A percentile compares a stretch with the other conserved stretches of the same genome.
These are phyloP conservation scores for Solanum boliviense DNA, from an alignment of 257 asterid species.

Conservation along the genomic window DNA sequence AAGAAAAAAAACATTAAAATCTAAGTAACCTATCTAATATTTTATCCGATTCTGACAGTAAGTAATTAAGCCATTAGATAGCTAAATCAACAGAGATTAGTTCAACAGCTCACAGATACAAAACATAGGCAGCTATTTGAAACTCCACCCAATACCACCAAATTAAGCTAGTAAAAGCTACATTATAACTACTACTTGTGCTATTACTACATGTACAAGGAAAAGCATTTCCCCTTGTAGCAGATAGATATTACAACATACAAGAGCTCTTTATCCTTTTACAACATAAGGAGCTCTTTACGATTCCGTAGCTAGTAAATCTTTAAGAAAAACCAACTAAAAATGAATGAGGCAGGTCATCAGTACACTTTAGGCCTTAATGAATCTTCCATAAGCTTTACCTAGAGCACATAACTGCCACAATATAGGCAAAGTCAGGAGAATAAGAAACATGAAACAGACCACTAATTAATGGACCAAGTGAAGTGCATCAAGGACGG, in stretches of 20 bases:
- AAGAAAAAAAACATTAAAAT: not conserved
- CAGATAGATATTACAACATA: not conserved
- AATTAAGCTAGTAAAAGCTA: not conserved
- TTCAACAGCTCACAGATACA: not conserved
- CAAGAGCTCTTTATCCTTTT: not conserved
- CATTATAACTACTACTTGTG: not conserved
- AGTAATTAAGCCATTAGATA: not conserved
- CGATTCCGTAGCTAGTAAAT: not conserved
- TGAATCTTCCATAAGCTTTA: not conserved
- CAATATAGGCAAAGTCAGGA: not conserved
- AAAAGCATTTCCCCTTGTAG: not conserved
- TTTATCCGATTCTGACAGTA: not conserved
- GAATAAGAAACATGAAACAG: not conserved
- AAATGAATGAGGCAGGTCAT: not conserved
- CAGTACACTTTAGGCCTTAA: not conserved
- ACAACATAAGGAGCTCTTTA: not conserved
- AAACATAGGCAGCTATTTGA: not conserved
- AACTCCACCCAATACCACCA: not conserved
- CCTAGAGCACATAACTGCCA: not conserved
- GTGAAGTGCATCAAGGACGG: not conserved
- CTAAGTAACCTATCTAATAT: not conserved
- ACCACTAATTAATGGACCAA: not conserved
- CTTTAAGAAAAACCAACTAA: not conserved
- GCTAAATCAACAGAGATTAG: not conserved
- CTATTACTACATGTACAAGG: not conserved